Base-by-base conservation (phyloP, 805 yeast genomes). In the Nematodospora valgi region DNA sequence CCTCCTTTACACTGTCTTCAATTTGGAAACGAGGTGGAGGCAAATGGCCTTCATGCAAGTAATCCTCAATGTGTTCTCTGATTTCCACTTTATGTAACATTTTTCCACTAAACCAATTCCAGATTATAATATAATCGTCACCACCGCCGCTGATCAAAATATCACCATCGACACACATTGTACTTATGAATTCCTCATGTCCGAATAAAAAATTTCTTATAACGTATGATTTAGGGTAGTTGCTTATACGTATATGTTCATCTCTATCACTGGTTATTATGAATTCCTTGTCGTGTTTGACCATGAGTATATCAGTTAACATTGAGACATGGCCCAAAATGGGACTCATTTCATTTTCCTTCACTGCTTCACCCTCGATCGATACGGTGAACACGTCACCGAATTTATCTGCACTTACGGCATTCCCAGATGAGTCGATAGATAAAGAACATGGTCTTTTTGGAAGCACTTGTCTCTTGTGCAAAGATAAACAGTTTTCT, bases 251-350 rank as follows among this genome's bases (percentile, higher is more conserved):
- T 43, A 93, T 83, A 58, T 94, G 99, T 59, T 93, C 99, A 59
- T 93, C 99, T 60, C 98, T 75, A 63, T 93, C 99, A 24, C 89
- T 79, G 2, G 95, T 80, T 37, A 91, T 69, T 11, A 89, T 56
- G 40, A 60, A 82, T 43, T 70, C 67, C 40, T 74, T 72, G 6
- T 69, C 73, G 6, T 49, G 32, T 23, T 53, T 42, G 20, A 66
- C 58, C 18, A 79, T 63, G 19, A 70, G 51, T 2, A 89, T 72
- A 43, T 80, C 87, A n/a, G 95, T 84, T 41, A 93, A 72, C 96
- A 93, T 87, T 3, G 97, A 89, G 4, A 93, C 98, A 59, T 93
- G 99, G 6, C 99, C 99, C 35, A 91, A 63, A 5, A 91, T 70
- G 2, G 97, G 97, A 24, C 66, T 72, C 33, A 66, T 48, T 1